A percentile compares a stretch with the other conserved stretches of the same genome.
Evolutionary conservation across 176 grass and related monocot genomes (phyloP).

Genomic region (Aegilops sharonensis): DNA sequence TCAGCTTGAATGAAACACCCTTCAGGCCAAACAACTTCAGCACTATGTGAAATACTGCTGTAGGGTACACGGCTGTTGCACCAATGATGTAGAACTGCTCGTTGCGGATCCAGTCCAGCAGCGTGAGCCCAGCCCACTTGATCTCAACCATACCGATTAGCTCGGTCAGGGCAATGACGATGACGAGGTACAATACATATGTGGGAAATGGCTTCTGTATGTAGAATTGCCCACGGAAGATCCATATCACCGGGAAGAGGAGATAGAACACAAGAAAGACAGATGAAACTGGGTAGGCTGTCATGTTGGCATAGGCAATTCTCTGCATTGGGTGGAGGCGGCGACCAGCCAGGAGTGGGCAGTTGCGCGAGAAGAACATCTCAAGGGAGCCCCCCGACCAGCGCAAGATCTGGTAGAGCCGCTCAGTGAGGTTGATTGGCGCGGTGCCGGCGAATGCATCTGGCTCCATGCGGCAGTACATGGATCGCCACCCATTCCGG

Average conservation of each 20-base stretch:
- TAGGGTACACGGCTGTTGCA: conserved; percentile 51
- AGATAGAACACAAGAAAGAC: conserved; percentile 51
- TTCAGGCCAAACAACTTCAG: conserved; percentile 41
- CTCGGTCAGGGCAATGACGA: conserved; percentile 37
- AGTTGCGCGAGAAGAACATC: conserved; percentile 48
- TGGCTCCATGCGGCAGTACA: conserved; percentile 53
- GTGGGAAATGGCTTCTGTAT: conserved; percentile 58
- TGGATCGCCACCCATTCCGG: conserved; percentile 43
- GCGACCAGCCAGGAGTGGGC: conserved; percentile 34
- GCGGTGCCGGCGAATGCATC: conserved; percentile 50
- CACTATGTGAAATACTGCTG: conserved; percentile 42
- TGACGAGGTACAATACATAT: conserved; percentile 40
- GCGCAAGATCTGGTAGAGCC: conserved; percentile 51
- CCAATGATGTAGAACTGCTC: conserved; percentile 61
- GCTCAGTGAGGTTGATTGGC: conserved; percentile 54
- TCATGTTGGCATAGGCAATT: conserved; percentile 54
- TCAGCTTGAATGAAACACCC: conserved; percentile 55
- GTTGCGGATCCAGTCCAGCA: conserved; percentile 54
- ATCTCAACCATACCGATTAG: conserved; percentile 44
- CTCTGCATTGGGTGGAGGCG: conserved; percentile 42
- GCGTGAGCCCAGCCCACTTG: conserved; percentile 45
- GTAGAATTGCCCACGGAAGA: conserved; percentile 50
- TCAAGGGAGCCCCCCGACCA: conserved; percentile 55
- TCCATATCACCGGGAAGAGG: conserved; percentile 50
- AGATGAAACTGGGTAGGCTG: conserved; percentile 46